phyloP scores from a whole-genome alignment of 2,329 filamentous ascomycete genomes.

The Passalora sequoiae region DNA sequence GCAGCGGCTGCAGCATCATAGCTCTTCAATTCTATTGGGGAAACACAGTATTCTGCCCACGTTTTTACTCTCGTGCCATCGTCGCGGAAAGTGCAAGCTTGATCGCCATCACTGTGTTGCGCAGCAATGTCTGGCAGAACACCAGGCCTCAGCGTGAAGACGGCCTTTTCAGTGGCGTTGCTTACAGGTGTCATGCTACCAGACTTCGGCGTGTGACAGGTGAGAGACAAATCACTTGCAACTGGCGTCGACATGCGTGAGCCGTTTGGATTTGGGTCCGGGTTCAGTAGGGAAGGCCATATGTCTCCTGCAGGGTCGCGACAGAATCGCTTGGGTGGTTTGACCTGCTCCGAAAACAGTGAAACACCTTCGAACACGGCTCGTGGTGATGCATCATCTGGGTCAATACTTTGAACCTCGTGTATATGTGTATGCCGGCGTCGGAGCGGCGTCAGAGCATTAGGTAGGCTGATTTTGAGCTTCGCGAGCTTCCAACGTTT shows the following conservation, averaged over 20 bases:
- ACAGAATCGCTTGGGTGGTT: not conserved
- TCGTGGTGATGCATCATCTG: not conserved
- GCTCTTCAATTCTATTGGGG: not conserved
- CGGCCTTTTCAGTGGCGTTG: not conserved
- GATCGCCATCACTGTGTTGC: not conserved
- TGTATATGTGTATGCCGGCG: not conserved
- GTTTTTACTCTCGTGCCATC: not conserved
- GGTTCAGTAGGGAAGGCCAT: not conserved
- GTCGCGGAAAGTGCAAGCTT: not conserved
- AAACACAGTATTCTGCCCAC: not conserved
- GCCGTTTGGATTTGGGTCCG: no score
- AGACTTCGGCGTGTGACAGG: not conserved
- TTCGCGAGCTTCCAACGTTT: not conserved
- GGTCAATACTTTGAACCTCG: not conserved
- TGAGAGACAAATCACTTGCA: not conserved
- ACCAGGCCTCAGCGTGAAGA: not conserved
- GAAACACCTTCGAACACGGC: not conserved
- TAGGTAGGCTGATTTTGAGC: not conserved
- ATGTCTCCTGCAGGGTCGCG: not conserved
- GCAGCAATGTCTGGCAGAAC: slow-evolving; percentile 2
- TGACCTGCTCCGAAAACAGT: not conserved
- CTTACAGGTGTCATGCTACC: not conserved
- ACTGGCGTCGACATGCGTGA: not conserved
- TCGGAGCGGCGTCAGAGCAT: not conserved
- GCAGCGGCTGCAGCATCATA: slow-evolving; percentile 1